A percentile compares a stretch with the other conserved stretches of the same genome.
phyloP scores from a whole-genome alignment of 495 filamentous ascomycete species.

The Talaromyces thailandensis region DNA sequence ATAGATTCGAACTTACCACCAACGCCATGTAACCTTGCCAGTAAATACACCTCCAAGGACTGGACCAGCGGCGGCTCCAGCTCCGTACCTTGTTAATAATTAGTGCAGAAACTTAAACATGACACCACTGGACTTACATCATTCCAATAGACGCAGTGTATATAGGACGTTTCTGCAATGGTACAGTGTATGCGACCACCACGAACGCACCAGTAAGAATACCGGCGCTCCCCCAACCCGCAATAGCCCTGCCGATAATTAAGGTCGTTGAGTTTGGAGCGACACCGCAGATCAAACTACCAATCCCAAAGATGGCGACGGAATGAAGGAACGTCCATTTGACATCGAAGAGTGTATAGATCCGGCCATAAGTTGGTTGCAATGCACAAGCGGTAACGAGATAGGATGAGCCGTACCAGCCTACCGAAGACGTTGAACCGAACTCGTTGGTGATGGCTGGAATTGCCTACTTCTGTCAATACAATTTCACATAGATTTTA shows the following conservation, averaged over 20 bases:
- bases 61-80: slow-evolving; percentile 26
- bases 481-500: slow-evolving; percentile 20
- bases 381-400: slow-evolving; percentile 37
- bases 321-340: slow-evolving; percentile 8
- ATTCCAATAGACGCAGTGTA: slow-evolving; percentile 6
- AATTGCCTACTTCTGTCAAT: slow-evolving; percentile 18
- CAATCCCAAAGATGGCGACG: slow-evolving; percentile 54
- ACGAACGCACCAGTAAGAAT: slow-evolving; percentile 14
- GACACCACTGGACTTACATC: not conserved
- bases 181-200: slow-evolving; percentile 3
- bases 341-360: slow-evolving; percentile 24
- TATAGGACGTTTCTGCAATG: slow-evolving; percentile 2
- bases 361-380: slow-evolving; percentile 20
- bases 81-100: slow-evolving; percentile 1
- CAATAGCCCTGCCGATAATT: slow-evolving; percentile 64
- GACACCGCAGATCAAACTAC: slow-evolving; percentile 55
- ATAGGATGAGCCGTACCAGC: slow-evolving; percentile 44
- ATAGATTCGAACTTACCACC: slow-evolving; percentile 20
- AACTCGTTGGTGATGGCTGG: slow-evolving; percentile 40
- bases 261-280: slow-evolving; percentile 54
- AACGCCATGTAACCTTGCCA: slow-evolving; percentile 36
- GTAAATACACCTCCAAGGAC: slow-evolving; percentile 42
- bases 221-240: slow-evolving; percentile 51
- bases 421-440: slow-evolving; percentile 32
- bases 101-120: not conserved